Evolutionary conservation across 1,139 yeast genomes (phyloP), one percentile per base, ranked within the genome.

Genomic region (Saccharomyces pastorianus): DNA sequence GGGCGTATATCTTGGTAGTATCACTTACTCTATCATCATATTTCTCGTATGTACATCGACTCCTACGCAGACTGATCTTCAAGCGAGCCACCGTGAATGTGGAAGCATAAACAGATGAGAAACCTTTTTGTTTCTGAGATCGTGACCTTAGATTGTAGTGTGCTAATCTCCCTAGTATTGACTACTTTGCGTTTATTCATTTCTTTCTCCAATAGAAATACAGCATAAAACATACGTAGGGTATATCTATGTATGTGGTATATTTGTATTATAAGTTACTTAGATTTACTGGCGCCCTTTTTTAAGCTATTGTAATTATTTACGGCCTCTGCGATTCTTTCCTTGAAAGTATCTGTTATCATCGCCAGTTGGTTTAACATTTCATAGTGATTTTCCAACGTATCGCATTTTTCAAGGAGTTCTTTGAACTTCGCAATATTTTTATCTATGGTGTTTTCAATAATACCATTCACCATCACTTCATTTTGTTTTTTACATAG

Each of bases 291-390:
- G 28, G 17, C 14, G n/a, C 27, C 26, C 25, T 34, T 32, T 51
- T 53, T 53, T 13, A 58, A 47, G 23, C 50, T 48, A 47, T 56
- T 58, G 52, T 62, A 59, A 32, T 62, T 62, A 31, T 47, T 53
- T 9, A 55, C 49, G 25, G 62, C 59, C 14, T 51, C 51, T 17
- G 54, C 56, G 27, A 68, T 31, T 57, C 74, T 50, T 55, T 64
- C 56, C 54, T 66, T 52, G 61, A 71, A 64, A n/a, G 62, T 55
- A 23, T 58, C 61, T 1, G 64, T 60, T 11, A 67, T 68, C 28
- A 55, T 47, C 11, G 61, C 64, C 11, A 88, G 74, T 64, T 87
- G 95, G 56, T 84, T 84, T 54, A 88, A 65, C 69, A 85, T 86
- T 65, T 80, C 74, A 57, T 87, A 83, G 59, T 85, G 87, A 56